Evolutionary conservation across 148 eudicot species (phyloP).

Genomic region (Fagopyrum tataricum): DNA sequence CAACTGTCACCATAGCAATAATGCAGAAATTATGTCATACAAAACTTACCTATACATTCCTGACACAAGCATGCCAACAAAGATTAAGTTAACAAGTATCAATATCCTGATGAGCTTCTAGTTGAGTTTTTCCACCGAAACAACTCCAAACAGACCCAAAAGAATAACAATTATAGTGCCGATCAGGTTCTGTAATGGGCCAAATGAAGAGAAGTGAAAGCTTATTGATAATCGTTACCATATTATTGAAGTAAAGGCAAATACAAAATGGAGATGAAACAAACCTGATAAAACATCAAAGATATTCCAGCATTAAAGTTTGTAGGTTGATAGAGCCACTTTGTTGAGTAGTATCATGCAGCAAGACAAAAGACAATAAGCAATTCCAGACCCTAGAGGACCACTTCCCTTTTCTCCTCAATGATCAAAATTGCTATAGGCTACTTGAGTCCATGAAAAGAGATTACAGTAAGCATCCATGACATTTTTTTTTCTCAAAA

Average conservation of each 20-base stretch:
- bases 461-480: conserved; percentile 31
- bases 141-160: conserved; percentile 45
- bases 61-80: conserved; percentile 85
- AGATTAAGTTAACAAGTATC: conserved; percentile 78
- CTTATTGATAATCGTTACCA: background rate
- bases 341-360: conserved; percentile 87
- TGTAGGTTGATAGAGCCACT: conserved; percentile 66
- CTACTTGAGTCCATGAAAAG: conserved; percentile 29
- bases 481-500: conserved; percentile 15
- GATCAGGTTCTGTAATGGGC: conserved; percentile 61
- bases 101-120: conserved; percentile 76
- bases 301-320: conserved; percentile 82
- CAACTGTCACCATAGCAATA: background rate
- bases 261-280: background rate
- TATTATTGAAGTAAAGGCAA: conserved; percentile 1
- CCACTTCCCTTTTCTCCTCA: conserved; percentile 39
- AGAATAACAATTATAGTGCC: conserved; percentile 48
- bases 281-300: conserved; percentile 88
- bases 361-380: conserved; percentile 79
- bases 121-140: conserved; percentile 55
- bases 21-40: background rate
- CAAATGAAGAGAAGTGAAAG: background rate
- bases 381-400: conserved; percentile 68
- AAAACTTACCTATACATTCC: conserved; percentile 75
- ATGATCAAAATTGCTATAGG: conserved; percentile 26